Evolutionary conservation across 1,284 basidiomycete genomes (phyloP), one percentile per base, ranked within the genome.

Genomic region (Pseudozyma sp.): DNA sequence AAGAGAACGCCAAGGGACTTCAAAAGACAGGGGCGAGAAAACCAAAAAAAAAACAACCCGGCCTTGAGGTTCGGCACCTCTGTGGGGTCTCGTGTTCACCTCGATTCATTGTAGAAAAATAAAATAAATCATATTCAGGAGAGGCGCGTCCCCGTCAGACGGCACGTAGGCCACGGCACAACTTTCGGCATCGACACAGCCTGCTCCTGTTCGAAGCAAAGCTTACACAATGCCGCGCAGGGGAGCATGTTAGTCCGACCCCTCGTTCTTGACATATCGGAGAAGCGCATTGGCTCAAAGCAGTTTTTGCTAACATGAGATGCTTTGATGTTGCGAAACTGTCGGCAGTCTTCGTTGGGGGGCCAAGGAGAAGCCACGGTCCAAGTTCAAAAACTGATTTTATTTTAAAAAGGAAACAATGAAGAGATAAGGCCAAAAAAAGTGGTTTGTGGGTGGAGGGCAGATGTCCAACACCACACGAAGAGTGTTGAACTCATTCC

Each of bases 81-180:
- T 68, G 66, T 68, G 39, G 59, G 66, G 66, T 68, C 66, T 63
- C 59, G 66, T 68, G 66, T 58, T 42, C 66, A 68, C 19, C 40
- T 24, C 17, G 19, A 8, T n/a, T 8, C 19, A 44, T 42, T 42
- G 11, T 42, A 7, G 10, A 44, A 44, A 24, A 24, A n/a, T 42
- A 42, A 42, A 37, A 37, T 16, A 42, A 42, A 42, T n/a, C 7
- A 42, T n/a, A 42, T 5, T 5, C 4, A 37, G 24, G 24, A 24
- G 24, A 24, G 24, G 24, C 24, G 24, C 24, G 24, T 24, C 24
- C 24, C 24, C 24, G 24, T 24, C 24, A 24, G 24, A 24, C 24
- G 24, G 24, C 24, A 24, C 24, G 24, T 24, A 24, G 24, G 24
- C 24, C 24, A 24, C 24, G 24, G 24, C 24, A 24, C 24, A 24